These are phyloP conservation scores for Ensete glaucum DNA, from an alignment of 176 grass and related monocot species.

Conservation along the genomic window DNA sequence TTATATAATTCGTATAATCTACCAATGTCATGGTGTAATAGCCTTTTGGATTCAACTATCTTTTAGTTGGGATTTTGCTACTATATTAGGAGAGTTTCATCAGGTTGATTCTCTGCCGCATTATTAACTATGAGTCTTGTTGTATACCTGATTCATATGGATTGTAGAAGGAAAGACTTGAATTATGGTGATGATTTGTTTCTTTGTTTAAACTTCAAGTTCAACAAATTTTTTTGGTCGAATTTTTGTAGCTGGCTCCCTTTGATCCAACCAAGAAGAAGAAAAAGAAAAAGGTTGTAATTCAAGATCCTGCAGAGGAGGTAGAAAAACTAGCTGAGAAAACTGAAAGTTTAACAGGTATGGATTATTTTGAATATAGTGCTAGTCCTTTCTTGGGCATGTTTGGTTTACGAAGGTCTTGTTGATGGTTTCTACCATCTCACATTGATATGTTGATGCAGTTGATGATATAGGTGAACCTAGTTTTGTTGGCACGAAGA, in stretches of 20 bases:
- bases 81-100: background rate
- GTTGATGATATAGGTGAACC: conserved; percentile 44
- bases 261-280: conserved; percentile 98
- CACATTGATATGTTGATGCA: conserved; percentile 19
- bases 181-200: background rate
- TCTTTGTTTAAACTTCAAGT: background rate
- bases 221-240: background rate
- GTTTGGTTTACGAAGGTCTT: background rate
- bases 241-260: conserved; percentile 45
- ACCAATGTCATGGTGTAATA: background rate
- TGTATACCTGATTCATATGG: background rate
- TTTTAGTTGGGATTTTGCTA: background rate
- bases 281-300: conserved; percentile 96
- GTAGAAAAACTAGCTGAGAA: conserved; percentile 65
- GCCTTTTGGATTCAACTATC: background rate
- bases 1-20: background rate
- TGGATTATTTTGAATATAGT: conserved; percentile 8
- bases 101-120: background rate
- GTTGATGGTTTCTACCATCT: conserved; percentile 5
- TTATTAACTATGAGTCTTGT: background rate
- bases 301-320: conserved; percentile 74
- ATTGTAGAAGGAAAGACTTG: background rate
- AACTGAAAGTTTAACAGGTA: conserved; percentile 43
- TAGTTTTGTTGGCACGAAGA: conserved; percentile 60
- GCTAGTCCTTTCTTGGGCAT: background rate